A percentile compares a stretch with the other conserved stretches of the same genome.
phyloP scores from a whole-genome alignment of 2,329 filamentous ascomycete genomes.

The Corinectria fuckeliana region DNA sequence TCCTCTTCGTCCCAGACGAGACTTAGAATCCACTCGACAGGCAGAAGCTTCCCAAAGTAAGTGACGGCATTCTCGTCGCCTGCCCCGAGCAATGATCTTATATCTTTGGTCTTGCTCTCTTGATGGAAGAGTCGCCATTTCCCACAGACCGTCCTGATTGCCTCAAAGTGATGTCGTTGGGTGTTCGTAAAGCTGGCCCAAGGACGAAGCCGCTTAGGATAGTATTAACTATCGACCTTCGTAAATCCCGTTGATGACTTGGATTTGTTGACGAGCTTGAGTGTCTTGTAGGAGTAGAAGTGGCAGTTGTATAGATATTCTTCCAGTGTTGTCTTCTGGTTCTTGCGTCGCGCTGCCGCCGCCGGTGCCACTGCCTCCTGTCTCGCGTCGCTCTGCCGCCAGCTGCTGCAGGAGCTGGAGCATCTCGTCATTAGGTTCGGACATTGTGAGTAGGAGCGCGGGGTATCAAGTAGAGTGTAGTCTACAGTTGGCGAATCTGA shows the following conservation, averaged over 20 bases:
- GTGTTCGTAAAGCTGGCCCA: slow-evolving; percentile 20
- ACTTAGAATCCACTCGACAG: slow-evolving; percentile 15
- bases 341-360: slow-evolving; percentile 16
- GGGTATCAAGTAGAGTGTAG: too few species aligned
- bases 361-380: too few species aligned
- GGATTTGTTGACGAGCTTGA: slow-evolving; percentile 11
- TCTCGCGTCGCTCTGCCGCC: too few species aligned
- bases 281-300: slow-evolving; percentile 15
- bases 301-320: slow-evolving; percentile 29
- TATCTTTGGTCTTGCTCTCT: slow-evolving; percentile 1
- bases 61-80: slow-evolving; percentile 3
- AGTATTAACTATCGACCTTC: slow-evolving; percentile 28
- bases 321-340: slow-evolving; percentile 21
- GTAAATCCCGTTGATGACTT: slow-evolving; percentile 13
- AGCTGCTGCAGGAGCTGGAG: too few species aligned
- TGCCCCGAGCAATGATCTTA: neutral
- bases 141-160: slow-evolving; percentile 14
- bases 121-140: slow-evolving; percentile 22
- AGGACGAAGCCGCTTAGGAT: slow-evolving; percentile 28
- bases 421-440: too few species aligned
- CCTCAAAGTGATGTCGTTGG: slow-evolving; percentile 20
- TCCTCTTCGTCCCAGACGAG: slow-evolving; percentile 12
- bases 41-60: slow-evolving; percentile 13
- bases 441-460: too few species aligned
- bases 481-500: too few species aligned